Evolutionary conservation across 768 basidiomycete species (phyloP), one percentile per base, ranked within the genome.

Genomic region (Vararia minispora): DNA sequence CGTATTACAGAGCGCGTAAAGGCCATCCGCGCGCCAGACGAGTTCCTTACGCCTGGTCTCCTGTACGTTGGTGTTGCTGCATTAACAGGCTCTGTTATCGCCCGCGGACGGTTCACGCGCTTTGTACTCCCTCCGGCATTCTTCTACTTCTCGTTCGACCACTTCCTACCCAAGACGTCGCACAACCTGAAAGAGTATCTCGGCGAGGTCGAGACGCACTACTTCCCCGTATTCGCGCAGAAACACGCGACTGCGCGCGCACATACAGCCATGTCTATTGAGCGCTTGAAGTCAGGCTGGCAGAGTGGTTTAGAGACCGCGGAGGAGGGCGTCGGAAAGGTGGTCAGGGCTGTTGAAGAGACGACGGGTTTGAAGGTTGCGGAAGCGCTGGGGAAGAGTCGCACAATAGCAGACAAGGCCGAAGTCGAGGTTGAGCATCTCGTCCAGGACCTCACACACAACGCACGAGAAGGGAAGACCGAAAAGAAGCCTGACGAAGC

Each of bases 1-100:
- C 29, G 7, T 11, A 12, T 29, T 30, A 16, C 54, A 94, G 91
- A 66, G 42, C 79, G 88, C 45, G 64, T 97, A 23, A 90, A 90
- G 57, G 72, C 80, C 5, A 72, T 98, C 49, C 61, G 89, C 11
- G 79, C 87, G 0, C 71, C 78, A 0, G 68, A 81, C 37, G 94
- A 97, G 60, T 66, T 79, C 1, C 72, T 95, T 21, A 89, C 80
- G 8, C 92, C 92, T 1, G 88, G 85, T n/a, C 52, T 83, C 4
- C 77, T 97, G 38, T 97, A 94, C 64, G 81, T 87, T 32, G 87
- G 89, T 34, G 72, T 98, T 34, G 78, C 88, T 2, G 77, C 88
- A 11, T 76, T 98, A 33, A 82, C 85, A 3, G 88, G 85, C 2
- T 90, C 90, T 40, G 80, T 98, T 50, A 49, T 97, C 40, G 75